These are phyloP conservation scores for Termitomyces sp. DNA, from an alignment of 768 basidiomycete genomes.

Conservation along the genomic window DNA sequence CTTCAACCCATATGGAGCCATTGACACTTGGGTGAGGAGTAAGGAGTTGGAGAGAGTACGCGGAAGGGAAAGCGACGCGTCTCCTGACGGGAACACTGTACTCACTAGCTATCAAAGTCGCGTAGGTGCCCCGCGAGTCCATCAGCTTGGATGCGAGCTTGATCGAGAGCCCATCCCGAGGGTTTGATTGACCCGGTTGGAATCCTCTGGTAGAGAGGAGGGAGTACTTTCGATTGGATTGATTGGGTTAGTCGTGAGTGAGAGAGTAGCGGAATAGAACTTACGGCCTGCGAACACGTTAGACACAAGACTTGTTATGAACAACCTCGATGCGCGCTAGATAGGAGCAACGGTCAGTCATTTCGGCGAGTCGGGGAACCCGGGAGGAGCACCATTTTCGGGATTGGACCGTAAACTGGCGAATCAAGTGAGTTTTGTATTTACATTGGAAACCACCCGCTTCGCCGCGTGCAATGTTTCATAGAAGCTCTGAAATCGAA, in stretches of 20 bases:
- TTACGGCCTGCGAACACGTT: constrained; percentile 5
- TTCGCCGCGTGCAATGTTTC: neutral
- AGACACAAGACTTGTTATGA: neutral
- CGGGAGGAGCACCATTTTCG: neutral
- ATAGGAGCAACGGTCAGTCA: neutral
- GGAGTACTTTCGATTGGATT: constrained; percentile 18
- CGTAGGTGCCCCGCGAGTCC: constrained; percentile 36
- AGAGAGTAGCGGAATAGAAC: neutral
- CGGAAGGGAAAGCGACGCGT: neutral
- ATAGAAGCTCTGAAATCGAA: neutral
- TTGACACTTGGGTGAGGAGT: constrained; percentile 24
- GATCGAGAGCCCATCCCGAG: constrained; percentile 33
- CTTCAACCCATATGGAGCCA: constrained; percentile 38
- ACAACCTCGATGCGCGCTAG: neutral
- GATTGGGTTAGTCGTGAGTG: neutral
- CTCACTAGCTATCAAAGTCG: constrained; percentile 36
- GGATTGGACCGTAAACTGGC: neutral
- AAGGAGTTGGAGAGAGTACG: neutral
- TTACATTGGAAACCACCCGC: neutral
- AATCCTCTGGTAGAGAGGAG: constrained; percentile 25
- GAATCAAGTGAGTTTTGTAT: neutral
- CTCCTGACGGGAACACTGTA: neutral
- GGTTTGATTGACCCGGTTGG: constrained; percentile 34
- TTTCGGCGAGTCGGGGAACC: neutral
- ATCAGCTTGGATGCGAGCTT: constrained; percentile 35